A percentile compares a stretch with the other conserved stretches of the same genome.
Conservation (phyloP, 2,329 filamentous ascomycete genomes). For the Chaetomium olivaceum region DNA sequence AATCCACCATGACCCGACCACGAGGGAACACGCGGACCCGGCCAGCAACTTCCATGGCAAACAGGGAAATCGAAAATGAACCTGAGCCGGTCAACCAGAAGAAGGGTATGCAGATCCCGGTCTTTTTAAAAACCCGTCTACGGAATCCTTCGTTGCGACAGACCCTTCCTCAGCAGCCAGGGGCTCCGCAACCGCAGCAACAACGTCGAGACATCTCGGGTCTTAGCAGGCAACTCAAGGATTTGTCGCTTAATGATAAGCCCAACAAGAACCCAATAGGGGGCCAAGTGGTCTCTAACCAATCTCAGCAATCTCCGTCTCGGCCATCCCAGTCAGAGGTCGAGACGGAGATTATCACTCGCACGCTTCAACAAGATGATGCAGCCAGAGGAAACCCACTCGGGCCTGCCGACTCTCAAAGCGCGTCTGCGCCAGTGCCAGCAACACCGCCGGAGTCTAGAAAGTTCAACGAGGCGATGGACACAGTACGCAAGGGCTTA, state of each 20-base stretch:
- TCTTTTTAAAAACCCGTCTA: constrained; percentile 25
- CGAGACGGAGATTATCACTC: constrained; percentile 35
- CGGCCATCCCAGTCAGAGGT: constrained; percentile 29
- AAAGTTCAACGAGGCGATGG: constrained; percentile 37
- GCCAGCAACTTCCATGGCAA: constrained; percentile 43
- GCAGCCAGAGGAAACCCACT: constrained; percentile 19
- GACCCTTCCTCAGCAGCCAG: constrained; percentile 33
- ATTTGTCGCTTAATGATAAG: constrained; percentile 44
- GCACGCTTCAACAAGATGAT: constrained; percentile 34
- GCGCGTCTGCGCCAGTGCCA: constrained; percentile 13
- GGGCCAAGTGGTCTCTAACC: constrained; percentile 51
- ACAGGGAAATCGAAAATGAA: constrained; percentile 37
- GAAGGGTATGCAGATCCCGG: constrained; percentile 44
- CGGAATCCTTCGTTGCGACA: constrained; percentile 22
- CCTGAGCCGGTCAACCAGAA: constrained; percentile 33
- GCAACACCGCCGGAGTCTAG: constrained; percentile 36
- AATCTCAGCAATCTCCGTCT: constrained; percentile 32
- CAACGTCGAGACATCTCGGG: constrained; percentile 49
- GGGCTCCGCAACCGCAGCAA: constrained; percentile 24
- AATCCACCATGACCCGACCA: constrained; percentile 49
- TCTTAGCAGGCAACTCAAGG: constrained; percentile 37
- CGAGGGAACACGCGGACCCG: constrained; percentile 45
- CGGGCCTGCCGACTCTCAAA: constrained; percentile 28
- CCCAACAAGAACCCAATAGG: constrained; percentile 31
- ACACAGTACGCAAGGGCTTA: constrained; percentile 33